phyloP scores from a whole-genome alignment of 306 rosid species.

The Cicer yamashitae region DNA sequence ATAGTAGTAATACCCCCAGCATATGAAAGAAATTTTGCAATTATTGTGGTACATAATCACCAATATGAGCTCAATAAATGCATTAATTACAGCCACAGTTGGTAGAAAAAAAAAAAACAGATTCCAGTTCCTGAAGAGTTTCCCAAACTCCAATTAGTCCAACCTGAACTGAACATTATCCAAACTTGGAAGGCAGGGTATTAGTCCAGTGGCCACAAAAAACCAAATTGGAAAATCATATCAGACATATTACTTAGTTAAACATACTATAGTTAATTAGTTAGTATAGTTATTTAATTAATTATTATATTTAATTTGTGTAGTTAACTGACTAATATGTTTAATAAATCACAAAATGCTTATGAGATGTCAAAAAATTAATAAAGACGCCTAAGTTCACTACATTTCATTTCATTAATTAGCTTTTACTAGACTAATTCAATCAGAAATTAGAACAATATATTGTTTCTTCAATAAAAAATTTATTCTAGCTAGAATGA shows the following conservation, averaged over 20 bases:
- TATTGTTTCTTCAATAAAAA: constrained; percentile 21
- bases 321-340: too few species aligned
- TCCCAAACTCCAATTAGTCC: constrained; percentile 40
- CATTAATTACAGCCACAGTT: constrained; percentile 26
- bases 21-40: not conserved
- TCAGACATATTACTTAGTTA: too few species aligned
- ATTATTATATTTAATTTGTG: too few species aligned
- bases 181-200: constrained; percentile 23
- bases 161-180: constrained; percentile 31
- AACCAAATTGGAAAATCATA: constrained; percentile 13
- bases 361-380: constrained; percentile 1
- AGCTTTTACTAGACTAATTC: not conserved
- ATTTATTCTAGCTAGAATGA: not conserved
- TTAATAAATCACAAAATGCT: not conserved
- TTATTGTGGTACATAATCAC: constrained; percentile 11
- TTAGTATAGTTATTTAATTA: too few species aligned
- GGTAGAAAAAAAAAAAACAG: not conserved
- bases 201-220: constrained; percentile 7
- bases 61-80: not conserved
- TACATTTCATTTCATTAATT: not conserved
- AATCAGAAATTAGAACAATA: not conserved
- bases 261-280: too few species aligned
- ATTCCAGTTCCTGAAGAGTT: constrained; percentile 28
- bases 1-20: not conserved
- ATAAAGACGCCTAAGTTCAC: not conserved